phyloP scores from a whole-genome alignment of 108 stramenopile genomes.

The Stephanodiscus minutulus region DNA sequence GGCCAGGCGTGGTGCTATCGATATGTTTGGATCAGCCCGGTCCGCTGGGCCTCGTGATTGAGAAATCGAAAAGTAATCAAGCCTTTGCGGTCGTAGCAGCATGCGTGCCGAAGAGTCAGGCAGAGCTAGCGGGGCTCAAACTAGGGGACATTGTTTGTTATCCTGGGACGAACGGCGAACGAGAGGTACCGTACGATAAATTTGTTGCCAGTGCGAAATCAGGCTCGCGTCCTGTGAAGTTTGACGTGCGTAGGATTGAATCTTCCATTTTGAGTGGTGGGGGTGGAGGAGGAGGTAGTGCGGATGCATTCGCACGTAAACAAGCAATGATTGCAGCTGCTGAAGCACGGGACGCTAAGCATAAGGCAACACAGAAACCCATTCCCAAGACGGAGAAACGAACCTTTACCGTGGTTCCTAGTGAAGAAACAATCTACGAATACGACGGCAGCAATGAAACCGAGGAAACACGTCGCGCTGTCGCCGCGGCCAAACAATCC shows the following conservation, averaged over 20 bases:
- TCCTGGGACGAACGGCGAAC: conserved; percentile 63
- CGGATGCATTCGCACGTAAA: conserved; percentile 67
- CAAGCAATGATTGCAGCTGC: conserved; percentile 87
- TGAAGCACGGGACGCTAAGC: conserved; percentile 74
- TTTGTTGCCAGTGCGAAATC: conserved; percentile 61
- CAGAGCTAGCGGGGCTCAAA: conserved; percentile 62
- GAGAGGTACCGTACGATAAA: conserved; percentile 73
- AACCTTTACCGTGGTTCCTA: background rate
- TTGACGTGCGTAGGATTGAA: conserved; percentile 58
- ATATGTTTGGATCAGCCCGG: conserved; percentile 58
- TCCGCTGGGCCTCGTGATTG: conserved; percentile 65
- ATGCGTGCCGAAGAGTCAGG: conserved; percentile 58
- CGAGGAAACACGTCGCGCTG: conserved; percentile 61
- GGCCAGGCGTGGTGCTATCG: conserved; percentile 59
- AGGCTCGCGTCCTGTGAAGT: conserved; percentile 54
- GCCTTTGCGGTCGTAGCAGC: conserved; percentile 62
- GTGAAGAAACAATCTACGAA: conserved; percentile 8
- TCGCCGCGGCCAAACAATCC: conserved; percentile 61
- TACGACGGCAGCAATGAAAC: conserved; percentile 22
- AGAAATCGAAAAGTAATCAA: conserved; percentile 53
- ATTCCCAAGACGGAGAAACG: conserved; percentile 24
- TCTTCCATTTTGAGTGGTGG: conserved; percentile 36
- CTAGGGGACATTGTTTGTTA: conserved; percentile 82
- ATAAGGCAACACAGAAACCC: conserved; percentile 57
- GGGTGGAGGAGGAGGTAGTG: conserved; percentile 1